Evolutionary conservation across 768 basidiomycete genomes (phyloP).

Genomic region (Tulasnella sp.): DNA sequence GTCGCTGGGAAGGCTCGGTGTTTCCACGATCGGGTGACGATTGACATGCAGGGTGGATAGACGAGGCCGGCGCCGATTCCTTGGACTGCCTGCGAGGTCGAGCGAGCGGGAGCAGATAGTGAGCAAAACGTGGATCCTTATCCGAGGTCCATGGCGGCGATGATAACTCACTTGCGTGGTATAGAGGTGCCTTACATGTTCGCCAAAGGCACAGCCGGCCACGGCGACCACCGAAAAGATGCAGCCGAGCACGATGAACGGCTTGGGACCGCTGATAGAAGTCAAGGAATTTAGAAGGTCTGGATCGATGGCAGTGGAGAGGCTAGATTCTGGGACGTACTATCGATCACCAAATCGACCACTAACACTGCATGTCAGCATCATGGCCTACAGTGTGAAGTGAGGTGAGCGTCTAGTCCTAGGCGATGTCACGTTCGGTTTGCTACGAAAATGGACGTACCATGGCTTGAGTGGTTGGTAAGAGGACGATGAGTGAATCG

Average conservation of each 20-base stretch:
- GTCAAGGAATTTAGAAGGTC: background rate
- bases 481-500: background rate
- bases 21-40: background rate
- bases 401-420: background rate
- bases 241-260: conserved; percentile 13
- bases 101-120: background rate
- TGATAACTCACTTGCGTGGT: conserved; percentile 10
- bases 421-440: background rate
- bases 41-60: background rate
- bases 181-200: conserved; percentile 11
- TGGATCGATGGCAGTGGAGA: background rate
- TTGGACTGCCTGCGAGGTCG: background rate
- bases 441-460: background rate
- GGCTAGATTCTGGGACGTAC: background rate
- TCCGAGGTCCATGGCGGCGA: background rate
- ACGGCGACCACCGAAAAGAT: background rate
- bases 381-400: conserved; percentile 4
- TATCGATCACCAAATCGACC: conserved; percentile 16
- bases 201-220: conserved; percentile 11
- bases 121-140: background rate
- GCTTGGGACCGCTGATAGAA: conserved; percentile 11
- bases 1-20: background rate
- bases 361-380: conserved; percentile 12
- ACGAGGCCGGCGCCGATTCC: conserved; percentile 5
- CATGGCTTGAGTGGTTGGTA: conserved; percentile 7